These are phyloP conservation scores for Microcyclosporella mali DNA, from an alignment of 2,329 filamentous ascomycete genomes.

Conservation along the genomic window DNA sequence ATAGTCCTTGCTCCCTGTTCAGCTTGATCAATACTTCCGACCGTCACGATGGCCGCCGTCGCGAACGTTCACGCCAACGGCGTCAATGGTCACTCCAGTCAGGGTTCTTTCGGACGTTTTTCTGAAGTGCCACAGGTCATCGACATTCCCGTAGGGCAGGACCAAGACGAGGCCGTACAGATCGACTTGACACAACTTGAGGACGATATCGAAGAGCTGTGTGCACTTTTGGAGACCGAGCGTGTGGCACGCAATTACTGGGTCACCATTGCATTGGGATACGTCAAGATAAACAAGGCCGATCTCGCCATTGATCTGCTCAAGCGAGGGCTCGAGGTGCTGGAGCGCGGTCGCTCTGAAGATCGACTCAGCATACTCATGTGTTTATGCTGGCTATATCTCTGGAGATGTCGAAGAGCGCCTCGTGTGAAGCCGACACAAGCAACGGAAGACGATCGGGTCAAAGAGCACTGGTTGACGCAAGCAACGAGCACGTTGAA, in stretches of 20 bases:
- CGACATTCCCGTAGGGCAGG: slow-evolving; percentile 58
- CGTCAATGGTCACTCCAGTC: slow-evolving; percentile 40
- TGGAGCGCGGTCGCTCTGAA: slow-evolving; percentile 58
- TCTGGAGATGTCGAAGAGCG: slow-evolving; percentile 82
- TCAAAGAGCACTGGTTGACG: slow-evolving; percentile 89
- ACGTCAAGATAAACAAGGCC: slow-evolving; percentile 90
- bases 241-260: slow-evolving; percentile 85
- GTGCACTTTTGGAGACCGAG: slow-evolving; percentile 91
- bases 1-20: neutral
- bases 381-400: slow-evolving; percentile 83
- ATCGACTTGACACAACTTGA: slow-evolving; percentile 89
- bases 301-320: slow-evolving; percentile 71
- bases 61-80: slow-evolving; percentile 49
- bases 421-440: slow-evolving; percentile 57
- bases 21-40: neutral
- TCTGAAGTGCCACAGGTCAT: slow-evolving; percentile 57
- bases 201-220: slow-evolving; percentile 81
- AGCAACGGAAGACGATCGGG: slow-evolving; percentile 66
- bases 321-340: slow-evolving; percentile 66
- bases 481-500: slow-evolving; percentile 87
- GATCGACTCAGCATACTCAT: slow-evolving; percentile 81
- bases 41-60: slow-evolving; percentile 45
- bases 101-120: slow-evolving; percentile 45
- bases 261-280: slow-evolving; percentile 96
- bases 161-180: slow-evolving; percentile 70